Evolutionary conservation across 2,329 filamentous ascomycete species (phyloP).

Genomic region (Paecilomyces sp.): DNA sequence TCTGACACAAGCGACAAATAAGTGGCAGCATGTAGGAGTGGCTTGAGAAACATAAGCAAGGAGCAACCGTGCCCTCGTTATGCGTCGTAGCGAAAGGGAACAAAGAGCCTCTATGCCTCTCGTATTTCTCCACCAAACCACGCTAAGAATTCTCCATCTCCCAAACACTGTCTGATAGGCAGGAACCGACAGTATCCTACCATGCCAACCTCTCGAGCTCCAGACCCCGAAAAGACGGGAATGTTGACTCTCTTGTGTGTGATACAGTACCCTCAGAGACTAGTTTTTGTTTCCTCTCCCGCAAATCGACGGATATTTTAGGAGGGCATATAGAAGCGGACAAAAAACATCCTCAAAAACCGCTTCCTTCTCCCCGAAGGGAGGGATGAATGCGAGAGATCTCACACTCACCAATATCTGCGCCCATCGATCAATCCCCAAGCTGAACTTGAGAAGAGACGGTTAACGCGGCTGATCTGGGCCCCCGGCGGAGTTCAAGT

Average conservation of each 20-base stretch:
- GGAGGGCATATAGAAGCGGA: slow-evolving; percentile 67
- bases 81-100: neutral
- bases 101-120: neutral
- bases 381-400: slow-evolving; percentile 21
- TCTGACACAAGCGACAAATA: neutral
- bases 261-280: slow-evolving; percentile 79
- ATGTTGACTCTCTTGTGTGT: slow-evolving; percentile 63
- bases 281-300: slow-evolving; percentile 90
- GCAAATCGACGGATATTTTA: slow-evolving; percentile 24
- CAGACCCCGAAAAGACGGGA: slow-evolving; percentile 13
- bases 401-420: slow-evolving; percentile 36
- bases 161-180: slow-evolving; percentile 3
- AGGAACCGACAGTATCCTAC: slow-evolving; percentile 6
- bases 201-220: slow-evolving; percentile 19
- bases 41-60: neutral
- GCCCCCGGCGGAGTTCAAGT: slow-evolving; percentile 43
- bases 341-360: slow-evolving; percentile 97
- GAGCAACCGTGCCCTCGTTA: slow-evolving; percentile 3
- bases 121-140: neutral
- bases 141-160: slow-evolving; percentile 8
- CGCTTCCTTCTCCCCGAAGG: slow-evolving; percentile 50
- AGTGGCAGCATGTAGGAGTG: neutral
- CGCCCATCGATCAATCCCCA: slow-evolving; percentile 51
- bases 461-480: slow-evolving; percentile 62
- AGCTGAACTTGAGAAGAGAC: slow-evolving; percentile 49